Conservation (phyloP, 176 grass and related monocot species). For the Carex parvula region DNA sequence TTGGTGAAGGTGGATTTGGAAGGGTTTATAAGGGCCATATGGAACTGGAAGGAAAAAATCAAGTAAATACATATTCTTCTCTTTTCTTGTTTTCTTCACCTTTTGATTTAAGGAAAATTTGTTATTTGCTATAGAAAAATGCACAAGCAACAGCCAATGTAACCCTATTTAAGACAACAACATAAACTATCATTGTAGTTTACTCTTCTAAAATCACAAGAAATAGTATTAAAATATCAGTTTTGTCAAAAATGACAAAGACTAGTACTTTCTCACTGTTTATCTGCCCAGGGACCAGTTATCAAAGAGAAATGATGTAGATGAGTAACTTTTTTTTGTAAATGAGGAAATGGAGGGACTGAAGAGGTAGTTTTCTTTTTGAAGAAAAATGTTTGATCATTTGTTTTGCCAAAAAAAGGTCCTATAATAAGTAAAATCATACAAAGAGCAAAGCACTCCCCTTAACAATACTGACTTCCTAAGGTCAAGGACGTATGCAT, state of each 20-base stretch:
- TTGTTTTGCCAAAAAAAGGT: background rate
- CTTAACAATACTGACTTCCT: too few relatives aligned
- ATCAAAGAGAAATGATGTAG: background rate
- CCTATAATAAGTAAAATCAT: background rate
- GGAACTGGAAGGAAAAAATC: conserved; percentile 24
- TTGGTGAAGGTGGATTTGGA: conserved; percentile 49
- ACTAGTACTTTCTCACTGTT: background rate
- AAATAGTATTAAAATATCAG: background rate
- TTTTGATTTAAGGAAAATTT: background rate
- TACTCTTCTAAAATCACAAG: background rate
- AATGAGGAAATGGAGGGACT: background rate
- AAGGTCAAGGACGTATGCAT: background rate
- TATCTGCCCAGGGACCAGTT: background rate
- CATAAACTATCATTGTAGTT: background rate
- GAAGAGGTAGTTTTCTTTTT: background rate
- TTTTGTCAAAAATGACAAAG: background rate
- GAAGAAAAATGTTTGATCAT: background rate
- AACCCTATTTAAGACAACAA: too few relatives aligned
- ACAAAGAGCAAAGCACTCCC: background rate
- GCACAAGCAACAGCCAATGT: background rate
- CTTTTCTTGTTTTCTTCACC: background rate
- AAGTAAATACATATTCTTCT: conserved; percentile 21
- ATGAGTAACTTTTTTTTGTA: background rate
- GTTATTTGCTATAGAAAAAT: background rate
- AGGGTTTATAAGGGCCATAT: conserved; percentile 39